Evolutionary conservation across 208 protist species (phyloP).

Genomic region (Acanthamoeba royreba): DNA sequence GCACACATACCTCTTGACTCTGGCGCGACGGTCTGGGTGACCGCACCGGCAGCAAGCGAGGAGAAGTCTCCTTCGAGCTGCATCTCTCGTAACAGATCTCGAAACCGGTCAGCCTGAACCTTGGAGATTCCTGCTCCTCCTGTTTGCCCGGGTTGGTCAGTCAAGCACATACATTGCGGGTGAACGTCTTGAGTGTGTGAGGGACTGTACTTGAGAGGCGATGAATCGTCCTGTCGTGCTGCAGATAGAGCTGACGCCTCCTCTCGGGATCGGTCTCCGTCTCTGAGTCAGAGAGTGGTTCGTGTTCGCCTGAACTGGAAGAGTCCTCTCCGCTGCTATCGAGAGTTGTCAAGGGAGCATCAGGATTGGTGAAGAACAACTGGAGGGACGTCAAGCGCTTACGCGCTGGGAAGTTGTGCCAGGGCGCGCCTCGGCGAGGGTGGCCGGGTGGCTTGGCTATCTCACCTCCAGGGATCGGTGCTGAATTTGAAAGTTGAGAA

Average conservation of each 20-base stretch:
- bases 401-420: not conserved
- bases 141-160: not conserved
- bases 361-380: no score
- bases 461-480: no score
- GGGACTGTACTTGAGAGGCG: not conserved
- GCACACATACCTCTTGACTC: not conserved
- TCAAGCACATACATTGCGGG: not conserved
- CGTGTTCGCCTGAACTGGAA: not conserved
- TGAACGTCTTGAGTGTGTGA: not conserved
- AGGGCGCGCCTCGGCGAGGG: not conserved
- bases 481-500: not conserved
- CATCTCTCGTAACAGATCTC: not conserved
- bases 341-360: no score
- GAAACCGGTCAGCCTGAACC: not conserved
- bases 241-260: not conserved
- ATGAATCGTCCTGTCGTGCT: not conserved
- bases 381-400: no score
- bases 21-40: not conserved
- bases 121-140: conserved; percentile 1
- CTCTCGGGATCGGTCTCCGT: not conserved
- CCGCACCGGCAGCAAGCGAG: not conserved
- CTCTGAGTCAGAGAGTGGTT: not conserved
- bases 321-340: not conserved
- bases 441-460: no score
- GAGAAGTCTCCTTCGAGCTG: not conserved